Evolutionary conservation across 108 stramenopile species (phyloP), one percentile per base, ranked within the genome.

Genomic region (Aurantiochytrium sp.): DNA sequence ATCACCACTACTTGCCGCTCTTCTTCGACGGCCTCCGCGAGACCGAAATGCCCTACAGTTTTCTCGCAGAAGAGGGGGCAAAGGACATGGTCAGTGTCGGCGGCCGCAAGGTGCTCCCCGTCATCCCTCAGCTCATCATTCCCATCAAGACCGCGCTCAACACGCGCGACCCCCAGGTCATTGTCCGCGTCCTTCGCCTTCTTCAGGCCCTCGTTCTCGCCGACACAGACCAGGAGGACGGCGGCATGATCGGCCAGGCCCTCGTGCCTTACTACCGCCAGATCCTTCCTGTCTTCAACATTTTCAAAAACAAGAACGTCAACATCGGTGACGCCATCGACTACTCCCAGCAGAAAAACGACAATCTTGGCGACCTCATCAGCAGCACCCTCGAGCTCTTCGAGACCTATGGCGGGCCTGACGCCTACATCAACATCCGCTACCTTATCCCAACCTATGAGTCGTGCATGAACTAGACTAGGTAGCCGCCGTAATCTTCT

Each of bases 21-120:
- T 96, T 96, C 90, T 95, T 95, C 42, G 96, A 96, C 89, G 96
- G 96, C 59, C 92, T 96, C 36, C 94, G 96, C 85, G 96, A 96
- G 90, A 55, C 93, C 22, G 96, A 96, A 88, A 90, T 93, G 93
- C 96, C 96, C 19, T 96, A 96, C 88, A 92, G 94, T 34, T 96
- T 96, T 85, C 91, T 96, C 24, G 94, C 96, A 4, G 95, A 96
- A 88, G 95, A 95, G 89, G 96, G 95, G 6, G 95, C 95, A 30
- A 94, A 96, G 81, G 96, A 96, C 89, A 95, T 96, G 95, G 92
- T 85, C n/a, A 91, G 92, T 52, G 86, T 93, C 12, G 95, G 93
- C 17, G 89, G 89, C 37, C 88, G 91, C 73, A 96, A 96, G 90
- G 93, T 96, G 54, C 93, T 96, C 27, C 92, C 96, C 19, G 95